A percentile compares a stretch with the other conserved stretches of the same genome.
These are phyloP conservation scores for Wickerhamiella pararugosa DNA, from an alignment of 1,139 yeast species.

Conservation along the genomic window DNA sequence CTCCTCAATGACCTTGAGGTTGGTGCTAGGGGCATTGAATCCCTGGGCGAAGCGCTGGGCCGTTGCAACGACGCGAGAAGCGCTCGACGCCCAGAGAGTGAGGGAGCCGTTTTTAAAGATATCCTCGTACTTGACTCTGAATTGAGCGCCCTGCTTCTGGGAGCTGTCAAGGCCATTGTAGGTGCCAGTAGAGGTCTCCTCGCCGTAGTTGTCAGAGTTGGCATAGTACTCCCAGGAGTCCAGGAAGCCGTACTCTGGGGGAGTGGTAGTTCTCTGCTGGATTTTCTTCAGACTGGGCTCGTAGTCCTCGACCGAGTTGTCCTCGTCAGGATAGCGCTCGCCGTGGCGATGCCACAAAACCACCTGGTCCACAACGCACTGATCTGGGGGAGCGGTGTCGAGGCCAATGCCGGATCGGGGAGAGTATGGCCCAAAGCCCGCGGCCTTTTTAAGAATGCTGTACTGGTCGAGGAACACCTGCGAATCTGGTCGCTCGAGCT, in stretches of 20 bases:
- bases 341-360: constrained; percentile 54
- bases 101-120: constrained; percentile 22
- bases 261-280: constrained; percentile 3
- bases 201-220: constrained; percentile 17
- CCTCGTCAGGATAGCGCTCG: constrained; percentile 42
- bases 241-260: constrained; percentile 9
- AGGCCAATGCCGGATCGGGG: constrained; percentile 31
- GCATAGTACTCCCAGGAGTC: constrained; percentile 23
- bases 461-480: constrained; percentile 18
- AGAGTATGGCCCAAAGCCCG: constrained; percentile 33
- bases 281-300: constrained; percentile 5
- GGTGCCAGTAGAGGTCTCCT: constrained; percentile 20
- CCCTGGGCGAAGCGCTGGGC: constrained; percentile 29
- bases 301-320: constrained; percentile 11
- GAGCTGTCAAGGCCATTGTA: constrained; percentile 23
- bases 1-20: constrained; percentile 17
- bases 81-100: constrained; percentile 26
- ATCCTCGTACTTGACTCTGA: constrained; percentile 24
- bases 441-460: constrained; percentile 23
- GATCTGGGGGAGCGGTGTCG: constrained; percentile 30
- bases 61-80: constrained; percentile 26
- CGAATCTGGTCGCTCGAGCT: too few relatives aligned
- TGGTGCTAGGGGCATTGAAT: constrained; percentile 20
- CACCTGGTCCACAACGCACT: constrained; percentile 45
- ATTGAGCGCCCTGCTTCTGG: constrained; percentile 20